Evolutionary conservation across 2,329 filamentous ascomycete genomes (phyloP).

Genomic region (Aureobasidium musti): DNA sequence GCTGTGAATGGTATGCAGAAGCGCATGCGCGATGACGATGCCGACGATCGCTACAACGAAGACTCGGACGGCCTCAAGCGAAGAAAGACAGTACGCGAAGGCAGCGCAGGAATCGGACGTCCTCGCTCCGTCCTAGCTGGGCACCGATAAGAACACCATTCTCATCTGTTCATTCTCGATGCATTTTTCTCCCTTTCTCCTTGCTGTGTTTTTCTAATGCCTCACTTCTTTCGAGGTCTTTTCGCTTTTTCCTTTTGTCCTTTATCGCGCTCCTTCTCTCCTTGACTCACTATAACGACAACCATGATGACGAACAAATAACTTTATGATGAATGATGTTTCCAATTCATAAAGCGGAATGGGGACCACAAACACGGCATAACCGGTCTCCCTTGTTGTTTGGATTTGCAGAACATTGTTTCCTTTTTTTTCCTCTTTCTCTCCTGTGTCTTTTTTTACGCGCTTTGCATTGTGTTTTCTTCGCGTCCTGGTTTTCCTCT

Average conservation of each 20-base stretch:
- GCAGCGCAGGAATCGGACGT: constrained; percentile 27
- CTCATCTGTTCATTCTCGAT: neutral
- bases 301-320: constrained; percentile 30
- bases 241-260: neutral
- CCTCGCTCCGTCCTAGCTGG: constrained; percentile 18
- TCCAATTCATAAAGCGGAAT: constrained; percentile 29
- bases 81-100: constrained; percentile 30
- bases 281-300: constrained; percentile 27
- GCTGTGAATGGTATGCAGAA: constrained; percentile 47
- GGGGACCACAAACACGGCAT: constrained; percentile 11
- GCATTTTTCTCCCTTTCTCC: constrained; percentile 6
- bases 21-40: constrained; percentile 44
- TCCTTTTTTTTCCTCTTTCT: neutral
- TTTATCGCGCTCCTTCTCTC: neutral
- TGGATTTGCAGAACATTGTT: constrained; percentile 25
- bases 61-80: constrained; percentile 70
- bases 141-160: constrained; percentile 12
- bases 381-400: constrained; percentile 22
- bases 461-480: neutral
- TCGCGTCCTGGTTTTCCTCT: neutral
- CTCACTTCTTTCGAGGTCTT: constrained; percentile 2
- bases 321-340: constrained; percentile 30
- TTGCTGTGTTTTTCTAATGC: constrained; percentile 22
- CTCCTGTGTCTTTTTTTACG: constrained; percentile 5
- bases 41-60: constrained; percentile 63